Evolutionary conservation across 2,329 filamentous ascomycete genomes (phyloP), one percentile per base, ranked within the genome.

Genomic region (Cordyceps cicadae): DNA sequence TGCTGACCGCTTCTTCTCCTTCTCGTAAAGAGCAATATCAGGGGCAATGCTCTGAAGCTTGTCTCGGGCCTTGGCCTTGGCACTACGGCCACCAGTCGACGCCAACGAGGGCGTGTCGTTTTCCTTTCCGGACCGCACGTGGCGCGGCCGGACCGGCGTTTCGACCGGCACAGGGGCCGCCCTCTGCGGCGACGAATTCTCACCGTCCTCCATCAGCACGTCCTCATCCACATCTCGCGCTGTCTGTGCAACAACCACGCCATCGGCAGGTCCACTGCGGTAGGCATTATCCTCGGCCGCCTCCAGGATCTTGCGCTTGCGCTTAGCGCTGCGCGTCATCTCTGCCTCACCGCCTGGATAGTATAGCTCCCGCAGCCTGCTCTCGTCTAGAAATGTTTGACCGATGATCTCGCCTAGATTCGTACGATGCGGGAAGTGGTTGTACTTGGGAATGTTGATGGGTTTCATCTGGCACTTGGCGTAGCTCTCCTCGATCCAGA

Each of bases 401-500:
- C 94, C 94, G 62, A 96, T 90, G 59, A 97, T 85, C 72, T 97
- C 94, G 56, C 92, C 89, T 6, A 99, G 80, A 70, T 99, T 97
- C 2, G 93, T 97, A 61, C 92, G 84, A 12, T 83, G 81, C 17
- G 94, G 94, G 66, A 97, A 99, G 70, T 92, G 87, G 0, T 83
- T 90, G 70, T 96, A 99, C 64, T 88, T 87, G 9, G 82, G 79
- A 56, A 89, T 84, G 4, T 88, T 88, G 24, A 92, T 76, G 0
- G 84, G 83, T 70, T 90, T 88, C 62, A 88, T 77, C 69, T 89
- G 82, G 77, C 92, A 96, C 70, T 89, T 91, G 1, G 93, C 91
- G 70, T 97, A 99, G 73, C 92, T 95, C 70, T 99, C 94, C 73
- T 99, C 94, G 51, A 99, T 82, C 94, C 94, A 99, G 0, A 99